phyloP scores from a whole-genome alignment of 2,329 filamentous ascomycete genomes.

The Diplodia seriata region DNA sequence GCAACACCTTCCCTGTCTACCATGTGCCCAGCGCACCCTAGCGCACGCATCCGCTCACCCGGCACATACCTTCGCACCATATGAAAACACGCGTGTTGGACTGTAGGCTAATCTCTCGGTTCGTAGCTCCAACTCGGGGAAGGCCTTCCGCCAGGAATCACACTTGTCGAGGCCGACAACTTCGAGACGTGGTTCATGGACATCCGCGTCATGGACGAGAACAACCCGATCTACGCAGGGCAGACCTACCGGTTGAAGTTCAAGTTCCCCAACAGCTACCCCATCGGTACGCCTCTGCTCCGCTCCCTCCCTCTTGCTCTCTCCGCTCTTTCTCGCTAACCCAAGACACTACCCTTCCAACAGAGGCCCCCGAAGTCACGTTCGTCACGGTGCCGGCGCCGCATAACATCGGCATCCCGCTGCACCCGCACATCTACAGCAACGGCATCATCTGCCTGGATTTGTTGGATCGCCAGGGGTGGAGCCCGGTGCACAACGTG shows the following conservation, averaged over 20 bases:
- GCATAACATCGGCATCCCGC: conserved; percentile 71
- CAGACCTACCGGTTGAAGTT: conserved; percentile 88
- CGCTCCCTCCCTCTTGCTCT: neutral
- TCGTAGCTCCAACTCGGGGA: conserved; percentile 58
- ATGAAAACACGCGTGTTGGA: neutral
- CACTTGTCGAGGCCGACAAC: conserved; percentile 79
- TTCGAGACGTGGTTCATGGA: conserved; percentile 92
- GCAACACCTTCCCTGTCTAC: neutral
- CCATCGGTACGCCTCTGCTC: conserved; percentile 72
- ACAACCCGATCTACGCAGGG: conserved; percentile 84
- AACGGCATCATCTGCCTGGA: conserved; percentile 99
- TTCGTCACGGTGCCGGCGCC: conserved; percentile 69
- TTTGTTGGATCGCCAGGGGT: conserved; percentile 83
- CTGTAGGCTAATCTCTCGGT: neutral
- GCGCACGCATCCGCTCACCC: neutral
- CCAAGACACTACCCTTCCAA: neutral
- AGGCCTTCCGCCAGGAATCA: conserved; percentile 71
- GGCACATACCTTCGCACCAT: neutral
- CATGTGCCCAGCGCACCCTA: neutral
- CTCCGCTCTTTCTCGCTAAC: neutral
- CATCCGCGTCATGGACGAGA: conserved; percentile 85
- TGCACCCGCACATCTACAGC: conserved; percentile 97
- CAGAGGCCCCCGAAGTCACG: conserved; percentile 93
- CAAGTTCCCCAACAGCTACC: conserved; percentile 81
- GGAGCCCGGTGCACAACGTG: conserved; percentile 96